These are phyloP conservation scores for Penicillium hordei DNA, from an alignment of 2,329 filamentous ascomycete species.

Conservation along the genomic window DNA sequence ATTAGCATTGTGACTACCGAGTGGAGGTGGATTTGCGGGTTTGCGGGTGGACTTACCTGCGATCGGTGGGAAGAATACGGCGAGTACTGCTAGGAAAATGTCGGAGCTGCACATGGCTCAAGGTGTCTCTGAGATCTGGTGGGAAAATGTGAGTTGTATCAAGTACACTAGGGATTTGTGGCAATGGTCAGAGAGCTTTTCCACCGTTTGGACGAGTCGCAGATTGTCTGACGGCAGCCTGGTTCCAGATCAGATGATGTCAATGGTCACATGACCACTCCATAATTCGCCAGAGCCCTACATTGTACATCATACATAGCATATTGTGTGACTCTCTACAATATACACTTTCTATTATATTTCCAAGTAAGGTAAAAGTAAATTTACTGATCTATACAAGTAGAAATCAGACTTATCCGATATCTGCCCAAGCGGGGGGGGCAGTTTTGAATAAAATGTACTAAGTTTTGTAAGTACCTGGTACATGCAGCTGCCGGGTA, in stretches of 20 bases:
- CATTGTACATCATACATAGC: not conserved
- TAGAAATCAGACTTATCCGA: not conserved
- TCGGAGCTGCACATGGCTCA: constrained; percentile 58
- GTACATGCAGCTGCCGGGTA: not conserved
- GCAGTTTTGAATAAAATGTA: not conserved
- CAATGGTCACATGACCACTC: constrained; percentile 9
- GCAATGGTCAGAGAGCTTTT: not conserved
- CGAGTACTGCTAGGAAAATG: constrained; percentile 60
- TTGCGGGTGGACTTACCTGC: constrained; percentile 52
- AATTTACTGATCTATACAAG: not conserved
- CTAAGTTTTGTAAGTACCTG: not conserved
- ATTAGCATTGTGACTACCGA: constrained; percentile 31
- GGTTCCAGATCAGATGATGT: constrained; percentile 18
- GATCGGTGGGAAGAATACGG: constrained; percentile 61
- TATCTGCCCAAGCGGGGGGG: constrained; percentile 6
- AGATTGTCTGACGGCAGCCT: constrained; percentile 13
- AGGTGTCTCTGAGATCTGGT: constrained; percentile 8
- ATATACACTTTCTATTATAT: not conserved
- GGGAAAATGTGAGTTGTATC: constrained; percentile 4
- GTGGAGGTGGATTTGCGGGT: not conserved
- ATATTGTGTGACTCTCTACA: not conserved
- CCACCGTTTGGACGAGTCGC: constrained; percentile 1
- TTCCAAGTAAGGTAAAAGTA: not conserved
- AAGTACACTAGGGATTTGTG: not conserved
- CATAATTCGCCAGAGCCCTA: not conserved